A percentile compares a stretch with the other conserved stretches of the same genome.
Conservation (phyloP, 2,329 filamentous ascomycete genomes). For the Huntiella savannae region DNA sequence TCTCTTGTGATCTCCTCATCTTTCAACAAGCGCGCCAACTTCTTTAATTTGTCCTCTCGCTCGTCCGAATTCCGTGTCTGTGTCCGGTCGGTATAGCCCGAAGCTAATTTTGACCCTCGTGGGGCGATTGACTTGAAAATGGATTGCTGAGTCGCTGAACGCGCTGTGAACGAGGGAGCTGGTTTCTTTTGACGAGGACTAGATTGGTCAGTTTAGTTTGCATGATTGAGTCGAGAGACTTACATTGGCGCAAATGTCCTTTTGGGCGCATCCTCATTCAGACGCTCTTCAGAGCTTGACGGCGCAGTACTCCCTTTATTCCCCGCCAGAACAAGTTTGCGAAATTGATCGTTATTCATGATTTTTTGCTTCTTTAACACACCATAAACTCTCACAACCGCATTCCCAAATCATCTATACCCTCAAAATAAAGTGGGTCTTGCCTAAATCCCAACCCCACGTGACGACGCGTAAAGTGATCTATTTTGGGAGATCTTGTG, state of each 20-base stretch:
- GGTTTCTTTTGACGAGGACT: too few species aligned
- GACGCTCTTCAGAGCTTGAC: too few species aligned
- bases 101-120: conserved; percentile 60
- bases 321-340: conserved; percentile 45
- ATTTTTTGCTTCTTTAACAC: background rate
- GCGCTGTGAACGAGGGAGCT: too few species aligned
- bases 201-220: too few species aligned
- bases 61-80: conserved; percentile 37
- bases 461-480: too few species aligned
- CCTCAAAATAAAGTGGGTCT: too few species aligned
- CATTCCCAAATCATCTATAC: too few species aligned
- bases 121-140: conserved; percentile 64
- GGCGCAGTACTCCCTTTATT: background rate
- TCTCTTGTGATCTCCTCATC: conserved; percentile 64
- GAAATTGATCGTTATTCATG: conserved; percentile 96
- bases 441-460: too few species aligned
- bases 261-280: background rate
- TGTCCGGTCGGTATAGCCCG: conserved; percentile 71
- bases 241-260: conserved; percentile 23
- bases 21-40: conserved; percentile 65
- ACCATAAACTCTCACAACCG: too few species aligned
- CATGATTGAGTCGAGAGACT: conserved; percentile 17
- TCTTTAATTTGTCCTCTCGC: conserved; percentile 49
- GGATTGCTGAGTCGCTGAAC: conserved; percentile 30
- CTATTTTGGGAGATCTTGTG: too few species aligned